Evolutionary conservation across 768 basidiomycete genomes (phyloP).

Genomic region (Pleurotus citrinopileatus): DNA sequence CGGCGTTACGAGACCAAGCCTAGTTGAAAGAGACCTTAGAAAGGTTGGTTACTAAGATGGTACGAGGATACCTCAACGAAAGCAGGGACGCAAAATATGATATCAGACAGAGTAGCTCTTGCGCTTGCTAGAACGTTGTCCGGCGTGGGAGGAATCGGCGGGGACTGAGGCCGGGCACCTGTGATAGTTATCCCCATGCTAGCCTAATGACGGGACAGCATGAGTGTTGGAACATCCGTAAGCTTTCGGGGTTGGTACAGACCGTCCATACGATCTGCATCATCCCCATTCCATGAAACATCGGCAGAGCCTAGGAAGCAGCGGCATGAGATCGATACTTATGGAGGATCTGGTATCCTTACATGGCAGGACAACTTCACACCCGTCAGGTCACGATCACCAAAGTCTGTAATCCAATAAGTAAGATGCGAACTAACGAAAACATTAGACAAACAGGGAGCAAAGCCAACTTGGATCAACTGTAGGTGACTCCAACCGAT

Average conservation of each 20-base stretch:
- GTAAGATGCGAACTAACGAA: neutral
- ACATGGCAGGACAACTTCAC: neutral
- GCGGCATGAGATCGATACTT: neutral
- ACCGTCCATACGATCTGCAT: conserved; percentile 14
- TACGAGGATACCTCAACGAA: conserved; percentile 26
- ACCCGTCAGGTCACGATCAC: conserved; percentile 8
- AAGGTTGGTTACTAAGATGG: neutral
- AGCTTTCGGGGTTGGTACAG: neutral
- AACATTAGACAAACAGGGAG: neutral
- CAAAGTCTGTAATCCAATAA: neutral
- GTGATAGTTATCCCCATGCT: conserved; percentile 22
- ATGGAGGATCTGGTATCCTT: neutral
- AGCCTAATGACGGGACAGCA: conserved; percentile 14
- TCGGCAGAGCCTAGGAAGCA: neutral
- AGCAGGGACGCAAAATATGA: conserved; percentile 25
- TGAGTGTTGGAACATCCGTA: neutral
- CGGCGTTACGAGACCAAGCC: conserved; percentile 16
- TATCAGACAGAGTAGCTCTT: conserved; percentile 17
- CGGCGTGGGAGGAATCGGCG: conserved; percentile 25
- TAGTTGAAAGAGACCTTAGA: neutral
- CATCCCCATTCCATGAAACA: conserved; percentile 13
- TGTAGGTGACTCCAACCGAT: conserved; percentile 2
- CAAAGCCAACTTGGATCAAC: neutral
- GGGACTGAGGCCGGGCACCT: conserved; percentile 25
- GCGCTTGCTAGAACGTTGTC: conserved; percentile 24